Base-by-base conservation (phyloP, 2,329 filamentous ascomycete genomes). In the Scortechinia acanthostroma region DNA sequence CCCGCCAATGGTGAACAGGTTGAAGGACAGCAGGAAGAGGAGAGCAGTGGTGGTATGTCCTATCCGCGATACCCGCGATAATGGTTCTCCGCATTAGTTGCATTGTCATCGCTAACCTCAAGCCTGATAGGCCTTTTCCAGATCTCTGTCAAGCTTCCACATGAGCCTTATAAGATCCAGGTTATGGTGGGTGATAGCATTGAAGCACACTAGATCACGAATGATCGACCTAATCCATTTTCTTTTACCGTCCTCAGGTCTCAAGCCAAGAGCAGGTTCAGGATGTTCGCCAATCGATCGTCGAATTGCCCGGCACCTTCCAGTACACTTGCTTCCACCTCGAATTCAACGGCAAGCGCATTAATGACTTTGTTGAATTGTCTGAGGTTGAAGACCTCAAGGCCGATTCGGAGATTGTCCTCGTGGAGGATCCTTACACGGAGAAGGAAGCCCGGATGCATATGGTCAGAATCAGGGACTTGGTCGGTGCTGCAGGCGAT, bases 301-400 rank as follows among this genome's bases (percentile, higher is more conserved):
- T 96, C 68, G 93, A 98, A 66, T 77, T 90, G 43, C 93, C 93
- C 3, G 77, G 85, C 48, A 94, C 91, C 44, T 93, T 96, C 69
- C 90, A 95, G 66, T 96, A 96, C 71, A 95, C 93, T 45, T 98
- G 93, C 74, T 98, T 98, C 72, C 93, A 98, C 68, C 82, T 98
- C 56, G 91, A 97, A 69, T 83, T 91, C 69, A 83, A 88, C 48
- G 88, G 89, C 53, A 73, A 87, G 65, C 86, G 87, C 52, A 85
- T 98, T 74, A 97, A 97, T 64, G 93, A 98, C 66, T 97, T 93
- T 57, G 78, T 94, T 48, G 86, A 94, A 62, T 77, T 98, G 50
- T 90, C 88, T 45, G 91, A 98, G 60, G 86, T 98, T 46, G 76
- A 86, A 42, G 89, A 80, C 46, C 77, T 98, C 46, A 78, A 80